Percentiles rank a stretch among this genome's conserved stretches.
phyloP scores from a whole-genome alignment of 306 rosid species.

The Quercus suber region DNA sequence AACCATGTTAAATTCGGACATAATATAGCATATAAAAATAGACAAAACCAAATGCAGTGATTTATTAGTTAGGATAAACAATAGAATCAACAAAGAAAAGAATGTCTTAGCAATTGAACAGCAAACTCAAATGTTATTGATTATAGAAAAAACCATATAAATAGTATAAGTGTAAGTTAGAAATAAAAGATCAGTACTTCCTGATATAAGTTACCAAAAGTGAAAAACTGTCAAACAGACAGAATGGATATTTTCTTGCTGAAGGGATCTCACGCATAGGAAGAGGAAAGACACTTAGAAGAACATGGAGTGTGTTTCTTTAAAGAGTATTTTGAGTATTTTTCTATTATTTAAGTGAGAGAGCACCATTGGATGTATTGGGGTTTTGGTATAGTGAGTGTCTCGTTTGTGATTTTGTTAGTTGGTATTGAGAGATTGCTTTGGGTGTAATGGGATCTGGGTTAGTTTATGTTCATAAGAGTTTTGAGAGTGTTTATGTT shows the following conservation, averaged over 20 bases:
- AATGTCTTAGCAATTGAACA: background rate
- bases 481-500: too few species aligned
- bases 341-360: too few species aligned
- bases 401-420: too few species aligned
- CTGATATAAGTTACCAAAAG: background rate
- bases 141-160: background rate
- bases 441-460: too few species aligned
- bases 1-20: background rate
- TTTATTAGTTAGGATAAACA: background rate
- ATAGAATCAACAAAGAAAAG: background rate
- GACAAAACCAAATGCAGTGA: background rate
- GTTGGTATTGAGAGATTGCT: too few species aligned
- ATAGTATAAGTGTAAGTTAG: background rate
- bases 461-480: too few species aligned
- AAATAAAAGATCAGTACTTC: background rate
- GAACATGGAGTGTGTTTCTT: too few species aligned
- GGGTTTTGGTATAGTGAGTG: too few species aligned
- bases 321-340: too few species aligned
- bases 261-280: too few species aligned
- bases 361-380: too few species aligned
- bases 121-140: background rate
- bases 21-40: constrained; percentile 8
- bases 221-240: background rate
- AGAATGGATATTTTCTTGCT: background rate
- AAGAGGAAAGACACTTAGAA: too few species aligned